These are phyloP conservation scores for Penicillium ochrochloron DNA, from an alignment of 495 filamentous ascomycete species.

Conservation along the genomic window DNA sequence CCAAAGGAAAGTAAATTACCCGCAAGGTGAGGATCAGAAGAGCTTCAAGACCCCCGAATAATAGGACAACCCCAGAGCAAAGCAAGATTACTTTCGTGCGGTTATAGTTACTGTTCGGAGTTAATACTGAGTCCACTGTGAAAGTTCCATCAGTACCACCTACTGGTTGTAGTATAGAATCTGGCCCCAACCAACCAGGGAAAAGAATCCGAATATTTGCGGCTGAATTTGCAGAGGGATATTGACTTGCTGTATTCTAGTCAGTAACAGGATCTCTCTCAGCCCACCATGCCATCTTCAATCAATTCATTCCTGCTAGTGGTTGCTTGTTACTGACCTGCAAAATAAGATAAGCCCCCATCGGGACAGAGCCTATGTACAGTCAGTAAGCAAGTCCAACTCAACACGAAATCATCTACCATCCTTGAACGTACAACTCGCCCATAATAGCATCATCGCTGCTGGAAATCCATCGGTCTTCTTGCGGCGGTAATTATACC, in stretches of 20 bases:
- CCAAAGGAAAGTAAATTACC: slow-evolving; percentile 38
- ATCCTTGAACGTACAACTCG: slow-evolving; percentile 53
- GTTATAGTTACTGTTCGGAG: slow-evolving; percentile 50
- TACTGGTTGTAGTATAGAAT: slow-evolving; percentile 66
- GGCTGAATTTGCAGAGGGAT: slow-evolving; percentile 76
- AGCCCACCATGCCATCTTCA: background rate
- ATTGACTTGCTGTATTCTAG: slow-evolving; percentile 64
- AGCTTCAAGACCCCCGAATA: slow-evolving; percentile 63
- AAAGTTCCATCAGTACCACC: slow-evolving; percentile 13
- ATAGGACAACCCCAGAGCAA: slow-evolving; percentile 41
- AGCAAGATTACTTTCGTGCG: slow-evolving; percentile 52
- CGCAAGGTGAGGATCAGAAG: slow-evolving; percentile 66
- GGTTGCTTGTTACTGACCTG: slow-evolving; percentile 36
- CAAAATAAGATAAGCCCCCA: slow-evolving; percentile 58
- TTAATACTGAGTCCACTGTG: background rate
- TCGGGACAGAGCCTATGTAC: slow-evolving; percentile 51
- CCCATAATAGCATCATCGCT: slow-evolving; percentile 78
- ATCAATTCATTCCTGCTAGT: background rate
- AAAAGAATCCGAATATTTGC: slow-evolving; percentile 67
- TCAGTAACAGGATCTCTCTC: background rate
- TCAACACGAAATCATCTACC: background rate
- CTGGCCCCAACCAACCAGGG: slow-evolving; percentile 70
- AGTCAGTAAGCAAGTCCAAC: slow-evolving; percentile 4
- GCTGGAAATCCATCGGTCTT: slow-evolving; percentile 73
- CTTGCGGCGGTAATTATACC: slow-evolving; percentile 72